A percentile compares a stretch with the other conserved stretches of the same genome.
Evolutionary conservation across 78 protist genomes (phyloP).

Genomic region (Polysphondylium violaceum): DNA sequence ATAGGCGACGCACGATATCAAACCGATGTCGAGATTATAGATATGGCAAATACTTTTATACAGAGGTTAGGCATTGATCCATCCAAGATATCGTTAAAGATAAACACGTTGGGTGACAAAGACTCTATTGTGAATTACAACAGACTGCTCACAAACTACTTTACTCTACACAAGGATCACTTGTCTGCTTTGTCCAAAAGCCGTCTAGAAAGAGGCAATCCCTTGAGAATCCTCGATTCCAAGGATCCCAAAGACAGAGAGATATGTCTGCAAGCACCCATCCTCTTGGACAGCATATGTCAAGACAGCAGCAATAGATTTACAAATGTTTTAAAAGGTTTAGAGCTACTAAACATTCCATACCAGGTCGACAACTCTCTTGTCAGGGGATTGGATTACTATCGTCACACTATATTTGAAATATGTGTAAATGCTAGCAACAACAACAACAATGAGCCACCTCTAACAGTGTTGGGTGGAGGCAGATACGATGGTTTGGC

Average conservation of each 20-base stretch:
- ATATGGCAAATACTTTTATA: slow-evolving; percentile 14
- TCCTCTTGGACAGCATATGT: background rate
- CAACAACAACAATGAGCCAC: background rate
- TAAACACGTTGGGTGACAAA: slow-evolving; percentile 58
- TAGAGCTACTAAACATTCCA: slow-evolving; percentile 15
- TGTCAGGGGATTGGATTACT: slow-evolving; percentile 88
- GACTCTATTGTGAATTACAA: slow-evolving; percentile 8
- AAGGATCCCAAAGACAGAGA: slow-evolving; percentile 49
- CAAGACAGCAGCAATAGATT: slow-evolving; percentile 21
- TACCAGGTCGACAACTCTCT: slow-evolving; percentile 25
- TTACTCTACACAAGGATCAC: background rate
- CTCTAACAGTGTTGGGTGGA: slow-evolving; percentile 54
- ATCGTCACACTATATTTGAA: slow-evolving; percentile 85
- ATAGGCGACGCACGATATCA: slow-evolving; percentile 46
- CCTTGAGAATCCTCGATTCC: slow-evolving; percentile 81
- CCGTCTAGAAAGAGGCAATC: slow-evolving; percentile 32
- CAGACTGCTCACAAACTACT: background rate
- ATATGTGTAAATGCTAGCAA: background rate
- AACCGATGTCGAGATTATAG: slow-evolving; percentile 74
- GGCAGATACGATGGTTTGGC: slow-evolving; percentile 74
- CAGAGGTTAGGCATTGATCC: slow-evolving; percentile 9
- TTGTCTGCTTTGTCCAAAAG: slow-evolving; percentile 32
- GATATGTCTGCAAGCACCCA: slow-evolving; percentile 54
- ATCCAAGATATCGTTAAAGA: background rate
- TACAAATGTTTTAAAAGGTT: background rate